Evolutionary conservation across 345 rosid genomes (phyloP).

Genomic region (Geranium rotundifolium): DNA sequence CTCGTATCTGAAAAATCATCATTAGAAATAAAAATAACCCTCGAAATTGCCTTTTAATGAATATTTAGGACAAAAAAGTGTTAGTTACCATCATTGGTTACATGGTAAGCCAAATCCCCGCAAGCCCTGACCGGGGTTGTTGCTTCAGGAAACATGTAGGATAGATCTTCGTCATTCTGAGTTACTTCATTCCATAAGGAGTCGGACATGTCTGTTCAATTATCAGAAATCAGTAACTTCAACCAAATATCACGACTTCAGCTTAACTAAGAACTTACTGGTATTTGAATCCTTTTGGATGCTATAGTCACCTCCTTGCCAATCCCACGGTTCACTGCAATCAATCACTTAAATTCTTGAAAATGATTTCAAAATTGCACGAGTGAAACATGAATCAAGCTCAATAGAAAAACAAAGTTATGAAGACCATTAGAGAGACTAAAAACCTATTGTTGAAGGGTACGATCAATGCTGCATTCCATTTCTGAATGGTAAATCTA

Average conservation of each 20-base stretch:
- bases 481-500: neutral
- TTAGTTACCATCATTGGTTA: slow-evolving; percentile 31
- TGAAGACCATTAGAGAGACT: neutral
- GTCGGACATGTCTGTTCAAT: slow-evolving; percentile 18
- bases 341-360: no score
- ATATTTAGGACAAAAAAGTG: slow-evolving; percentile 2
- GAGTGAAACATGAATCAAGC: neutral
- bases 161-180: slow-evolving; percentile 65
- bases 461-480: neutral
- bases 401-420: neutral
- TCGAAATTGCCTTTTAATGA: neutral
- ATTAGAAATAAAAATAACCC: neutral
- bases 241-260: neutral
- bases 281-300: slow-evolving; percentile 23
- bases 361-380: slow-evolving; percentile 15
- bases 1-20: slow-evolving; percentile 26
- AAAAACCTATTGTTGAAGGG: neutral
- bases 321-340: slow-evolving; percentile 25
- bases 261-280: slow-evolving; percentile 19
- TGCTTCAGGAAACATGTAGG: slow-evolving; percentile 66
- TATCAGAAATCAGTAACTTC: neutral
- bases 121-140: slow-evolving; percentile 91
- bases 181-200: slow-evolving; percentile 44
- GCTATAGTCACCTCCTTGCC: slow-evolving; percentile 25
- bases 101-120: slow-evolving; percentile 52